Base-by-base conservation (phyloP, 2,329 filamentous ascomycete species). In the Botrytis tulipae region DNA sequence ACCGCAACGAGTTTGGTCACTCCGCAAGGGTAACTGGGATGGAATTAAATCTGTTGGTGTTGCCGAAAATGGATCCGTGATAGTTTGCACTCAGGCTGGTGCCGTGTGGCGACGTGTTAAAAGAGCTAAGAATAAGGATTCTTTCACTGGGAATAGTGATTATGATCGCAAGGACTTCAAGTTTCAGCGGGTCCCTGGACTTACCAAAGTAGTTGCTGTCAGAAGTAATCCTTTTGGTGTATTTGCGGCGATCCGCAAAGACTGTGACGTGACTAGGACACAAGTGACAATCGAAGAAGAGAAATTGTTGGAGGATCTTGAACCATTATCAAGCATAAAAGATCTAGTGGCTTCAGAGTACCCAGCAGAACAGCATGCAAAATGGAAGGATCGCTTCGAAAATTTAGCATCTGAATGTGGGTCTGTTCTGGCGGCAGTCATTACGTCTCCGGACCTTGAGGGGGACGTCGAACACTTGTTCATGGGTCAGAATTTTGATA, bases 31-130 rank as follows among this genome's bases (percentile, higher is more conserved):
- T 9, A 76, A 82, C 51, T 81, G 80, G 80, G 92, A 93, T 74
- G 94, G 94, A 5, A 95, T 93, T 44, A 89, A 89, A 71, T 97
- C 97, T 74, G 93, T 97, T 2, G 92, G 90, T 75, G 91, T 98
- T 4, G 94, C 95, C 54, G 94, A 97, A 80, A 92, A 98, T 81
- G 96, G 95, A 3, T 97, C 95, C 0, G 93, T 99, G 76, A 97
- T 99, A 72, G 90, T 99, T 75, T 95, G 94, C 76, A 99, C 96
- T 0, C 88, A 94, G 74, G 95, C 94, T 60, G 96, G 96, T 3
- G 95, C 93, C 66, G 95, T 98, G 0, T 99, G 95, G 95, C 91
- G 91, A 77, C 91, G 95, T 74, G 90, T 96, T 70, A 94, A 93
- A 79, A 89, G 96, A 75, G 87, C 88, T 40, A 97, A 95, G 76